Base-by-base conservation (phyloP, 2,329 filamentous ascomycete species). In the Alternaria gansuensis region DNA sequence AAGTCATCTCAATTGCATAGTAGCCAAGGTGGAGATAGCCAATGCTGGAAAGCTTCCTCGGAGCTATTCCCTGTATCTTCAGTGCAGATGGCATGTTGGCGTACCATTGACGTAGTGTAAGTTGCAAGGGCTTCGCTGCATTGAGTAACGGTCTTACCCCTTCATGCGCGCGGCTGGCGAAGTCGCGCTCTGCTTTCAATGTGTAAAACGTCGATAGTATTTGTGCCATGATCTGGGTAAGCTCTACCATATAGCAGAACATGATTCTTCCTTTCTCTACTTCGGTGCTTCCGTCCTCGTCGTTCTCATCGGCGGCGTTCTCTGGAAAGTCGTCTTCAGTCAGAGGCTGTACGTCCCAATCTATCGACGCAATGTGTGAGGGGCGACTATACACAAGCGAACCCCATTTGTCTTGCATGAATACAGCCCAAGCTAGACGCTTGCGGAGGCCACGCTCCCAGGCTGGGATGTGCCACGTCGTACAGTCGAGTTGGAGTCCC, bases 331-430 rank as follows among this genome's bases (percentile, higher is more conserved):
- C 83, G 8, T 75, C 71, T 44, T 77, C 73, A 17, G 74, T 77
- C 7, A 84, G 75, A 2, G 75, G 69, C 28, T 77, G 76, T 2
- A 87, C 81, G 24, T 82, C 82, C 86, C 87, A 88, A 65, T 87
- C 84, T 7, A 78, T 79, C 3, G 79, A 74, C 5, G 78, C 78
- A 24, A 88, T 84, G 51, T 87, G 82, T 24, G 82, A 84, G 10
- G 85, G 85, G 26, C 85, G 79, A 7, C 86, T 86, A 63, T 86
- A 83, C 28, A 85, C 82, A 36, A 87, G 78, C 2, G 84, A 81
- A 2, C 83, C 82, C 86, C 84, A 88, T 66, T 85, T 87, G 62
- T 90, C 87, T 68, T 89, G 87, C 80, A 88, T 86, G 62, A 84
- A 89, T 0, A 88, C 73, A 2, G 83, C 87, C 87, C 88, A 90